A percentile compares a stretch with the other conserved stretches of the same genome.
These are phyloP conservation scores for Ormosia emarginata DNA, from an alignment of 306 rosid genomes.

Conservation along the genomic window DNA sequence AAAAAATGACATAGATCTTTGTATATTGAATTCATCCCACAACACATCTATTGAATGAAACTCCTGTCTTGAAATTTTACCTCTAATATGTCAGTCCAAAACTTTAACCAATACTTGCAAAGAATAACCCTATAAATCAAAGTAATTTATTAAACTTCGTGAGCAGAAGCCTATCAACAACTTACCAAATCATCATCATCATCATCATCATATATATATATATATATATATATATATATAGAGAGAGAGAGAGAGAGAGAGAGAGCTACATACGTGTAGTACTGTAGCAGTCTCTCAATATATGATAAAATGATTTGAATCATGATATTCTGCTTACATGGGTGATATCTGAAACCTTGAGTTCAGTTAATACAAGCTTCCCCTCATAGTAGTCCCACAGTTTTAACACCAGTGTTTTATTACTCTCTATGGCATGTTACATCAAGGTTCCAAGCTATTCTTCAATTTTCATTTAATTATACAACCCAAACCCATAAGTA, in stretches of 20 bases:
- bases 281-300: background rate
- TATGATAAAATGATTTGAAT: background rate
- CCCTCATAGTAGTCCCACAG: background rate
- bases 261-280: background rate
- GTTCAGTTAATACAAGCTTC: background rate
- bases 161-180: background rate
- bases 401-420: background rate
- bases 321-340: background rate
- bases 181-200: background rate
- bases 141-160: background rate
- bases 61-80: background rate
- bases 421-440: background rate
- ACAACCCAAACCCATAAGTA: background rate
- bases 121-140: background rate
- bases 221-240: no score
- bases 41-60: background rate
- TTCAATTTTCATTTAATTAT: background rate
- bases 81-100: background rate
- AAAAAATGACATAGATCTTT: background rate
- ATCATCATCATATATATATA: no score
- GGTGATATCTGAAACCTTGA: background rate
- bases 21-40: background rate
- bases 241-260: no score
- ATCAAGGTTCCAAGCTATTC: background rate
- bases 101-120: background rate